phyloP scores from a whole-genome alignment of 768 basidiomycete species.

The Serendipita sp. region DNA sequence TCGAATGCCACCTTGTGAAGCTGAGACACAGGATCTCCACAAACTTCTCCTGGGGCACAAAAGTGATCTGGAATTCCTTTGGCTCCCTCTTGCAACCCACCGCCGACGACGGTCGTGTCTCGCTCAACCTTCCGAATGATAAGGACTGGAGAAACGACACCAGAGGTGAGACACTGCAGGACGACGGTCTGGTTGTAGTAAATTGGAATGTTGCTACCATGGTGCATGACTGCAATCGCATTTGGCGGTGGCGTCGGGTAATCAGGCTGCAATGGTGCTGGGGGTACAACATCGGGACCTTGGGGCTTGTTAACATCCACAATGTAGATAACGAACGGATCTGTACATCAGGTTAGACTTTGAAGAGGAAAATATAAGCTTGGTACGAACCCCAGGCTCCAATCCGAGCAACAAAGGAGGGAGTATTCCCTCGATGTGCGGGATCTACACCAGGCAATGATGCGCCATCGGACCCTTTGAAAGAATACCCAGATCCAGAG shows the following conservation, averaged over 20 bases:
- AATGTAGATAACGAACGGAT: conserved; percentile 94
- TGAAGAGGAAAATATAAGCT: conserved; percentile 9
- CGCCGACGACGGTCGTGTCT: conserved; percentile 78
- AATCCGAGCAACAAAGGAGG: conserved; percentile 79
- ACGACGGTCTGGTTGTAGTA: conserved; percentile 97
- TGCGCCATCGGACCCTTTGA: conserved; percentile 86
- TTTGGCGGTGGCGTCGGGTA: conserved; percentile 88
- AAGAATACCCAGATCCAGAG: conserved; percentile 79
- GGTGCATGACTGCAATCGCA: conserved; percentile 70
- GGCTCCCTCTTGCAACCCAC: conserved; percentile 74
- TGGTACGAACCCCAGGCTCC: conserved; percentile 64
- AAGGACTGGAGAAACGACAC: conserved; percentile 81
- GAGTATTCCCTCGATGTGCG: conserved; percentile 52
- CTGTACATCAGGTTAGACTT: conserved; percentile 21
- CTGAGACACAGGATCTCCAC: conserved; percentile 89
- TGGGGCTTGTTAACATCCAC: conserved; percentile 81
- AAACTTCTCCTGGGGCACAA: conserved; percentile 70
- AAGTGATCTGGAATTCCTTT: conserved; percentile 74
- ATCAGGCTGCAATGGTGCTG: conserved; percentile 70
- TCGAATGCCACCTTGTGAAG: conserved; percentile 92
- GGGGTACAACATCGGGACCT: conserved; percentile 59
- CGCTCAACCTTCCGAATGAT: conserved; percentile 91
- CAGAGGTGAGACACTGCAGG: conserved; percentile 84
- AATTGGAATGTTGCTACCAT: conserved; percentile 73
- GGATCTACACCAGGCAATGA: conserved; percentile 68